phyloP scores from a whole-genome alignment of 148 eudicot genomes.

The Heliamphora exappendiculata region DNA sequence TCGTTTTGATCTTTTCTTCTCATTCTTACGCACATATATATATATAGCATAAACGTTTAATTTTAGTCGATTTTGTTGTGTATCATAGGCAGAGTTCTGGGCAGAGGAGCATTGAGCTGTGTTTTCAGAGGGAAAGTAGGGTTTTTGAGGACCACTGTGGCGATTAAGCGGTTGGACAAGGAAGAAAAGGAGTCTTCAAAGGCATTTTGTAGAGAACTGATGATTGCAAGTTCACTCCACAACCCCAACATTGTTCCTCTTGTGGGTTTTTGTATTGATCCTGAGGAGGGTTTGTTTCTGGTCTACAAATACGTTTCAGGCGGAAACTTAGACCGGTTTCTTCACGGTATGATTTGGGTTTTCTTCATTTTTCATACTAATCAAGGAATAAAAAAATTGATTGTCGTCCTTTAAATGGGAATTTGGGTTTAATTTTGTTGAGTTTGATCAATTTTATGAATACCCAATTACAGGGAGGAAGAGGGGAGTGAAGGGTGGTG shows the following conservation, averaged over 20 bases:
- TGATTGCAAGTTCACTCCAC: constrained; percentile 91
- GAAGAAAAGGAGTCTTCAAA: constrained; percentile 84
- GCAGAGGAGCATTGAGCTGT: constrained; percentile 96
- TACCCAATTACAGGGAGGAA: constrained; percentile 50
- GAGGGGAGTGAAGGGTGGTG: constrained; percentile 63
- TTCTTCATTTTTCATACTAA: neutral
- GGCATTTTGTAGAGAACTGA: constrained; percentile 91
- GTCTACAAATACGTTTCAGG: constrained; percentile 92
- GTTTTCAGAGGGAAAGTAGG: constrained; percentile 87
- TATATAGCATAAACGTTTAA: no score
- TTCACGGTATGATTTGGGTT: constrained; percentile 74
- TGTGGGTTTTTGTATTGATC: constrained; percentile 88
- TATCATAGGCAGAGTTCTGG: constrained; percentile 81
- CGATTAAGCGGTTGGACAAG: constrained; percentile 82
- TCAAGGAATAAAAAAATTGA: no score
- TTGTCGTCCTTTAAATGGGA: neutral
- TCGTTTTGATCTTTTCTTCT: no score
- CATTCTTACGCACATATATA: no score
- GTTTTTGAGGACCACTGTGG: constrained; percentile 66
- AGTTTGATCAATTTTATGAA: constrained; percentile 11
- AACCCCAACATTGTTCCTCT: constrained; percentile 81
- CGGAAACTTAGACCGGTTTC: constrained; percentile 84
- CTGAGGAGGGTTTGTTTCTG: constrained; percentile 86
- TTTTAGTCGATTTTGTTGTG: constrained; percentile 12
- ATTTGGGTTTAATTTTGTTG: constrained; percentile 1